phyloP scores from a whole-genome alignment of 1,139 yeast genomes.

The Suhomyces bokatorum region DNA sequence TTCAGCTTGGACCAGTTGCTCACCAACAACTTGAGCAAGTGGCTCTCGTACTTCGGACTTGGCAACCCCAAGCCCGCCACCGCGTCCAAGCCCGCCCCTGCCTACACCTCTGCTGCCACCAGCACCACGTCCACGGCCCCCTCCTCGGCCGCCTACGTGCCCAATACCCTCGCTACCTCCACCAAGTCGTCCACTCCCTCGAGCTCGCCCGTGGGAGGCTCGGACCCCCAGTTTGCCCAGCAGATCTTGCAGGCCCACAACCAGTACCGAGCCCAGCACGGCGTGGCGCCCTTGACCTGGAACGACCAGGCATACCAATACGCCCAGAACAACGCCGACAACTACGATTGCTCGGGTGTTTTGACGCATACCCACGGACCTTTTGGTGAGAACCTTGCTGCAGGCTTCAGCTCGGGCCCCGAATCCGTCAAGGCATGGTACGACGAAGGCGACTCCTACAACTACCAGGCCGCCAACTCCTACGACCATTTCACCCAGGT shows the following conservation, averaged over 20 bases:
- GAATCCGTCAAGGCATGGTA: constrained; percentile 82
- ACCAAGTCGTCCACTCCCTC: background rate
- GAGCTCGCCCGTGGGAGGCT: background rate
- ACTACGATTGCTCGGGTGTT: constrained; percentile 66
- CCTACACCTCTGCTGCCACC: constrained; percentile 2
- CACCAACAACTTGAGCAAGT: constrained; percentile 11
- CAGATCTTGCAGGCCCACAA: constrained; percentile 63
- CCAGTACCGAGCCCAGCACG: constrained; percentile 64
- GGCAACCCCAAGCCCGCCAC: constrained; percentile 4
- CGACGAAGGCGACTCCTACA: constrained; percentile 61
- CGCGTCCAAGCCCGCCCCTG: background rate
- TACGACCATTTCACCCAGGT: constrained; percentile 46
- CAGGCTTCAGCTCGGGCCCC: constrained; percentile 58
- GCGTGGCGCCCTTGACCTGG: constrained; percentile 65
- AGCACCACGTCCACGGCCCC: background rate
- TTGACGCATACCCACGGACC: constrained; percentile 76
- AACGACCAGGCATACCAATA: constrained; percentile 56
- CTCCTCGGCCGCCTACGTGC: background rate
- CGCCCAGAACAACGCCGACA: constrained; percentile 71
- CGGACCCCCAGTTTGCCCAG: constrained; percentile 34
- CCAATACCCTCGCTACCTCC: background rate
- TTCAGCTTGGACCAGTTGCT: constrained; percentile 14
- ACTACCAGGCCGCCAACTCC: constrained; percentile 39
- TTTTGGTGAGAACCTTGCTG: constrained; percentile 87
- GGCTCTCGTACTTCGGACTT: constrained; percentile 17